Evolutionary conservation across 169 alveolate genomes (phyloP).

Genomic region (Amoebophrya sp.): DNA sequence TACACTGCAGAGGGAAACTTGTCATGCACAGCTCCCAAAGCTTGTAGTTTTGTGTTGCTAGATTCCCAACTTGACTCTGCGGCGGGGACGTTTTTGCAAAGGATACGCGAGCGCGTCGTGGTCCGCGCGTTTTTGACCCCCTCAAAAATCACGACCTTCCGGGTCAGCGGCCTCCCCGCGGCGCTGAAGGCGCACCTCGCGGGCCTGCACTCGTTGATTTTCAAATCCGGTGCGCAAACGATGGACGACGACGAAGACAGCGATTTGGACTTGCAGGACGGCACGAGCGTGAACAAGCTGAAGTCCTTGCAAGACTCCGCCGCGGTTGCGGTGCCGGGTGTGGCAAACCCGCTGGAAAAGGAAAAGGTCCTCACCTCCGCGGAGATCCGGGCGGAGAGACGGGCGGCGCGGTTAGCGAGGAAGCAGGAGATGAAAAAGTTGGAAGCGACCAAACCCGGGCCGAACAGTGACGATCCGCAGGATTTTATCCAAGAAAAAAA

Average conservation of each 20-base stretch:
- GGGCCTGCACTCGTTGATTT: not conserved
- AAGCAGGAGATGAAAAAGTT: slow-evolving; percentile 62
- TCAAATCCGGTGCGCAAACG: not conserved
- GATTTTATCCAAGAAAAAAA: no score
- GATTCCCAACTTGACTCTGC: no score
- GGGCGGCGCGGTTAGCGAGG: slow-evolving; percentile 22
- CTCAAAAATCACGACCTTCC: not conserved
- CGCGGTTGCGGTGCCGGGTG: not conserved
- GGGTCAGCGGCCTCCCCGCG: not conserved
- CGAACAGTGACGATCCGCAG: slow-evolving; percentile 57
- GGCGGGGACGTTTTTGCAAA: no score
- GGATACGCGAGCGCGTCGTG: not conserved
- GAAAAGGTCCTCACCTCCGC: not conserved
- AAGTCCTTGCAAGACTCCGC: not conserved
- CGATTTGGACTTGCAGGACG: not conserved
- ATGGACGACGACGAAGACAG: not conserved
- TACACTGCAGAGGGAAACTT: no score
- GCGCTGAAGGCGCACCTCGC: not conserved
- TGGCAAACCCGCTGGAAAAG: not conserved
- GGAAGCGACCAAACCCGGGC: slow-evolving; percentile 57
- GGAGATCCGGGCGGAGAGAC: not conserved
- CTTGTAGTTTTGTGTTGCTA: no score
- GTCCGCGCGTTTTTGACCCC: not conserved
- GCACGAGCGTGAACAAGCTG: not conserved
- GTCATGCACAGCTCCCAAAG: no score